Evolutionary conservation across 805 yeast species (phyloP), one percentile per base, ranked within the genome.

Genomic region (Geotrichum ghanense): DNA sequence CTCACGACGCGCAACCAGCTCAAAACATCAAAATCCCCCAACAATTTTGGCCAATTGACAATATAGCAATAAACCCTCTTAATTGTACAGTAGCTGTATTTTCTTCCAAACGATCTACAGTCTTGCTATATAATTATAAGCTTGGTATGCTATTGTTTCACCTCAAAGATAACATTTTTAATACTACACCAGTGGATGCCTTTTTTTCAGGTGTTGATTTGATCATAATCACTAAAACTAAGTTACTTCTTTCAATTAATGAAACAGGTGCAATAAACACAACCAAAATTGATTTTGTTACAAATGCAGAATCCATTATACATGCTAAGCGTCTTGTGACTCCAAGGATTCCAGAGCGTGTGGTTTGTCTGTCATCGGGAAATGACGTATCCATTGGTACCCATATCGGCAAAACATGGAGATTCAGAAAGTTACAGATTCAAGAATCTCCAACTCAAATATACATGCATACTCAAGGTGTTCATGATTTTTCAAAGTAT

Each of bases 331-430:
- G 74, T 50, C 59, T 86, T 9, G 59, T 72, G 2, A 80, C 94
- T 0, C 86, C 94, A 3, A 70, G 92, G 57, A 80, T 84, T 22
- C 79, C 77, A 55, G 92, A 84, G 59, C 68, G 89, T 50, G 64
- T 85, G 24, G 77, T 85, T 1, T 74, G 79, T 48, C 69, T 73
- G 42, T 64, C 74, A 2, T 64, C 62, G 10, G 69, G 69, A 43
- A 77, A 75, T 9, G 73, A 73, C 31, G 54, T 83, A 10, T 64
- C 81, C 3, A 78, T 83, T 3, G 79, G 81, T 1, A 76, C 84
- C 0, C 61, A 62, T 7, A 79, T 73, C 1, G 80, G 79, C 52
- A 79, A 80, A 54, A 71, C 69, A 48, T 81, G 89, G 88, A 76
- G 71, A 53, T 69, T 76, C 22, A 63, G 81, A 52, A 64, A 65